Evolutionary conservation across 2,329 filamentous ascomycete genomes (phyloP), one percentile per base, ranked within the genome.

Genomic region (Ceratocystis albifundus): DNA sequence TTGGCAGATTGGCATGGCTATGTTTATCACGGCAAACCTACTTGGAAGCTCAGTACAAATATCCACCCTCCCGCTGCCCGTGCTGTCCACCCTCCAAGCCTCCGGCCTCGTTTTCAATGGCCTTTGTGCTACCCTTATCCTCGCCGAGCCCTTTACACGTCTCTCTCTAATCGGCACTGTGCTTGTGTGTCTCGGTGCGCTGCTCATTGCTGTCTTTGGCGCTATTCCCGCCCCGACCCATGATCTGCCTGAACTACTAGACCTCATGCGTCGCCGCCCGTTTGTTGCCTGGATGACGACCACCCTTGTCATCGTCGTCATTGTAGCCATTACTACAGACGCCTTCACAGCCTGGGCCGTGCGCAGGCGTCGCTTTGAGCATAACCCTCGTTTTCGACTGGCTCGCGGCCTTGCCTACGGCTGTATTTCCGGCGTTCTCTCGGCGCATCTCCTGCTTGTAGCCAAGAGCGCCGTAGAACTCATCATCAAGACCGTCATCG

Each of bases 81-180:
- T 99, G 4, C 83, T 99, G 44, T 97, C 93, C 66, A 96, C 94
- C 0, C 80, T 99, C 46, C 94, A 99, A 78, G 93, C 93, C 20
- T 96, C 93, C 2, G 94, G 94, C 57, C 82, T 99, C 66, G 94
- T 99, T 69, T 99, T 99, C 81, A 99, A 99, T 79, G 96, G 93
- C 67, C 90, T 97, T 75, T 96, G 95, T 80, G 94, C 94, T 69
- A 95, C 91, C 57, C 78, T 97, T 67, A 90, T 97, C 72, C 83
- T 99, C 61, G 87, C 88, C 72, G 93, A 99, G 76, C 90, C 92
- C 3, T 99, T 97, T 76, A 97, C 94, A 64, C 84, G 84, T 74
- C 95, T 91, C 82, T 96, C 93, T n/a, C 81, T 96, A 46, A 84
- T 89, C 72, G 94, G 94, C 46, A 99, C 94, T 1, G 72, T 94